Percentiles rank a stretch among this genome's conserved stretches.
Evolutionary conservation across 2,329 filamentous ascomycete species (phyloP).

Genomic region (Aspergillus sp.): DNA sequence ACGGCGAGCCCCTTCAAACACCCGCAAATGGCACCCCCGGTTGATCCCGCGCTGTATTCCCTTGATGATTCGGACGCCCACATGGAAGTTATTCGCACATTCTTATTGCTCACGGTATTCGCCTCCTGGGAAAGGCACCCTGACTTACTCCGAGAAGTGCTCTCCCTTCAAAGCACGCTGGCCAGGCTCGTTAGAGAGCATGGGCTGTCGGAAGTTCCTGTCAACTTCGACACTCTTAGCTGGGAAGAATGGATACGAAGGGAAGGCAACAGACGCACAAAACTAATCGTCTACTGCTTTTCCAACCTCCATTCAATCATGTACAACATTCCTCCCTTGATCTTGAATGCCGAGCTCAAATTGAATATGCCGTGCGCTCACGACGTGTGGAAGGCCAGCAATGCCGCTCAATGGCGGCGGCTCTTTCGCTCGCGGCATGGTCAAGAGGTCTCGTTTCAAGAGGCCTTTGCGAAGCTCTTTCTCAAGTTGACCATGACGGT

Average conservation of each 20-base stretch:
- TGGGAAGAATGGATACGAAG: slow-evolving; percentile 47
- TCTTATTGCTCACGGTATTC: slow-evolving; percentile 48
- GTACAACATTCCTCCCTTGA: slow-evolving; percentile 51
- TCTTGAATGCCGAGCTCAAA: slow-evolving; percentile 47
- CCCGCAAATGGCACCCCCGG: slow-evolving; percentile 21
- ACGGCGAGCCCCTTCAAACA: slow-evolving; percentile 37
- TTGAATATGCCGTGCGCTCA: slow-evolving; percentile 46
- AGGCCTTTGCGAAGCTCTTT: slow-evolving; percentile 38
- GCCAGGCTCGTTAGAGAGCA: slow-evolving; percentile 48
- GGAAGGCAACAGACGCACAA: slow-evolving; percentile 46
- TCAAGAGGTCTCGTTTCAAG: slow-evolving; percentile 33
- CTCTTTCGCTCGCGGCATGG: slow-evolving; percentile 25
- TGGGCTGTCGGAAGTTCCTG: slow-evolving; percentile 31
- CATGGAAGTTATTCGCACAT: slow-evolving; percentile 43
- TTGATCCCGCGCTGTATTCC: slow-evolving; percentile 26
- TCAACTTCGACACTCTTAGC: slow-evolving; percentile 33
- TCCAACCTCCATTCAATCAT: slow-evolving; percentile 54
- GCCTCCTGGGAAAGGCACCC: slow-evolving; percentile 52
- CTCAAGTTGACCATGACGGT: slow-evolving; percentile 27
- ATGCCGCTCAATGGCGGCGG: slow-evolving; percentile 41
- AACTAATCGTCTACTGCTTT: slow-evolving; percentile 49
- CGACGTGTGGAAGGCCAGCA: slow-evolving; percentile 47
- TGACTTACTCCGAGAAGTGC: slow-evolving; percentile 47
- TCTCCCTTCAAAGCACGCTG: slow-evolving; percentile 48
- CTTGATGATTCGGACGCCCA: slow-evolving; percentile 37